Evolutionary conservation across 768 basidiomycete genomes (phyloP), one percentile per base, ranked within the genome.

Genomic region (Leccinum barrowsii): DNA sequence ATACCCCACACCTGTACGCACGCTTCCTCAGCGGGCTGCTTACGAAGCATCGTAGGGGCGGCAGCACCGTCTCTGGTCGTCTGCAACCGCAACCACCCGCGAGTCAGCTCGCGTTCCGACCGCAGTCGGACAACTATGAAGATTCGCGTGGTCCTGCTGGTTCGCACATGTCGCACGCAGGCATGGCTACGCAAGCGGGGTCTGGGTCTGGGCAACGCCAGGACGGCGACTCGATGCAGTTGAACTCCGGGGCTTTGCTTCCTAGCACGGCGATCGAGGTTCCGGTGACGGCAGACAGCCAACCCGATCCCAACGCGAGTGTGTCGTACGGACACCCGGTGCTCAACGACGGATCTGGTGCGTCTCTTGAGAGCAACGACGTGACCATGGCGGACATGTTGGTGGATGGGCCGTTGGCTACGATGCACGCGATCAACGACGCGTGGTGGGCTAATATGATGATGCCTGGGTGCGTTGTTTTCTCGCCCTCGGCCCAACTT

Each of bases 361-460:
- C 34, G 2, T 22, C 53, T 10, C 17, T 52, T 11, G 53, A 52
- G 37, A 28, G 11, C 34, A 24, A 56, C 3, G 71, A 73, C 53
- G 63, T 70, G 44, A 62, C 57, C 12, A 68, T 74, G 70, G 50
- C 28, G 2, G 68, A 72, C 4, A 51, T 60, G 15, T 59, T 71
- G 28, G 55, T 63, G 7, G 85, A 82, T 44, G 77, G 87, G 48
- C 80, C 84, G 71, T 76, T 89, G 60, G 89, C 88, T 1, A 82
- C 87, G 19, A 86, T 92, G 85, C 80, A 84, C 52, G 84, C 84
- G 28, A 76, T 92, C 56, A 85, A 87, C 60, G 88, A 85, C 52
- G 79, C 75, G 7, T 92, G 85, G 82, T 90, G 87, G 89, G 73
- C 80, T 47, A 87, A 82, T 51, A 86, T 90, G 85, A 87, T 91